Evolutionary conservation across 2,329 filamentous ascomycete genomes (phyloP), one percentile per base, ranked within the genome.

Genomic region (Colletotrichum liaoningense): DNA sequence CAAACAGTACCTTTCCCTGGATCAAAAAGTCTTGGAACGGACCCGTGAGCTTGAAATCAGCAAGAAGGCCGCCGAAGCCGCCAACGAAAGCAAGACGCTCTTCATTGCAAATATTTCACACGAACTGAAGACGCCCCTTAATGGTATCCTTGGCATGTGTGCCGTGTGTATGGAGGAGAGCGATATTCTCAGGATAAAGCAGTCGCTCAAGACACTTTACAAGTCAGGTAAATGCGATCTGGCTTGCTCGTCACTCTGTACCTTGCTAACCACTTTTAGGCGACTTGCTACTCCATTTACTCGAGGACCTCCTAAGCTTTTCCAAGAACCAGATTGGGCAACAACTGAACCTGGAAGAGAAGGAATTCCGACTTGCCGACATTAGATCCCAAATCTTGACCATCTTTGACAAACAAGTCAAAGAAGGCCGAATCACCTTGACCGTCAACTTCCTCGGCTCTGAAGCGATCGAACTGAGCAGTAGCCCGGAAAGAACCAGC

Each of bases 301-400:
- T 98, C 8, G 97, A 97, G 54, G 95, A 98, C 84, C 87, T 98
- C 4, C 84, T 98, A 52, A 97, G 94, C 46, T 98, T 98, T 83
- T 97, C 94, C 79, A 98, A 97, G 83, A 98, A 98, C 79, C 95
- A 98, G 81, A 95, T 97, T 63, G 95, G 95, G 3, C 94, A 97
- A 77, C 92, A 95, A 74, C 85, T 98, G 56, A 92, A 87, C 54
- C 86, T 98, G 1, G 95, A 98, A 77, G 93, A 97, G 80, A 94
- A 91, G 74, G 95, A 97, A 77, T 98, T 98, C 78, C 88, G 93
- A 9, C 80, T 98, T 33, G 91, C 92, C n/a, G 95, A 98, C 75
- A 91, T 98, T 74, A 92, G 92, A 74, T 92, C 93, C 0, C 95
- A 98, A 81, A 88, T 97, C 14, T 82, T 93, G 22, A 93, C 94